These are phyloP conservation scores for Eutypa lata DNA, from an alignment of 2,329 filamentous ascomycete genomes.

Conservation along the genomic window DNA sequence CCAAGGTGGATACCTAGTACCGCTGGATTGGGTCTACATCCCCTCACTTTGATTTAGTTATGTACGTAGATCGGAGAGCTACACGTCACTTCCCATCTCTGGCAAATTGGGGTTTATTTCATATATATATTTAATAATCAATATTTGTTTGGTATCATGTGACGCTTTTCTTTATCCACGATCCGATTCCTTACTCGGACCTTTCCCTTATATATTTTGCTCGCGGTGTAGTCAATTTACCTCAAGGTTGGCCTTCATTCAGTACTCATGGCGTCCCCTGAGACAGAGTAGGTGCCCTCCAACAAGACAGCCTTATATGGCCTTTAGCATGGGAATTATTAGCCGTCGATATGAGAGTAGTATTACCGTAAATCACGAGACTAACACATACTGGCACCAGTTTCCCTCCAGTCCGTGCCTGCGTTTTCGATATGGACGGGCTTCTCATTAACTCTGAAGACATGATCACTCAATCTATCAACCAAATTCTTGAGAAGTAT, in stretches of 20 bases:
- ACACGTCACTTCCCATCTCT: too few species aligned
- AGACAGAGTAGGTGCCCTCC: background rate
- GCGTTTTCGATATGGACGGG: slow-evolving; percentile 74
- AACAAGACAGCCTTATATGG: background rate
- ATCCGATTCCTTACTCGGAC: background rate
- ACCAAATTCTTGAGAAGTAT: slow-evolving; percentile 59
- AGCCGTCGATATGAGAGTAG: background rate
- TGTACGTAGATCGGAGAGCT: too few species aligned
- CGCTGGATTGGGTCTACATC: too few species aligned
- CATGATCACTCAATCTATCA: slow-evolving; percentile 62
- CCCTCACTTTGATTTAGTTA: too few species aligned
- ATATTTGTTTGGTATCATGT: too few species aligned
- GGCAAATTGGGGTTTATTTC: too few species aligned
- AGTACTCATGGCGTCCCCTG: background rate
- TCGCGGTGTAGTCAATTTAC: background rate
- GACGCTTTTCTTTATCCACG: background rate
- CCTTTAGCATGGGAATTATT: background rate
- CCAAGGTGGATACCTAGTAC: too few species aligned
- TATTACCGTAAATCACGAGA: background rate
- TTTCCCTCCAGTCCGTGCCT: slow-evolving; percentile 59
- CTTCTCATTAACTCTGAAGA: slow-evolving; percentile 71
- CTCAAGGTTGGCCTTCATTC: background rate
- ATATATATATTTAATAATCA: too few species aligned
- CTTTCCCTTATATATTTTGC: background rate
- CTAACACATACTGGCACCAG: slow-evolving; percentile 11